Conservation (phyloP, 2,329 filamentous ascomycete species). For the Rosellinia necatrix region DNA sequence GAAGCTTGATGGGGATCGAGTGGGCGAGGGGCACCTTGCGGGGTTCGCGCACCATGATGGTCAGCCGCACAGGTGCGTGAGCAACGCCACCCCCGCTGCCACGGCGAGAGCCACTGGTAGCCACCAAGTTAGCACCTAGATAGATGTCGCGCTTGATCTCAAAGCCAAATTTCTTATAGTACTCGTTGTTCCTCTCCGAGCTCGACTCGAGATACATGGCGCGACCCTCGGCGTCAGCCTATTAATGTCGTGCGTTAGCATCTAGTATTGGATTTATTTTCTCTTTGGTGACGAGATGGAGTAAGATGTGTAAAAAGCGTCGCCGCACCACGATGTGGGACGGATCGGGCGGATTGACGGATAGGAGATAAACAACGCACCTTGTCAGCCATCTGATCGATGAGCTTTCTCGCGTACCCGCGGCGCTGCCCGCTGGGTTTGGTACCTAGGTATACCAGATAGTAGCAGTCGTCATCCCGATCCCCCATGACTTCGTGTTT, state of each 20-base stretch:
- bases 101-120: constrained; percentile 9
- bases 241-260: constrained; percentile 8
- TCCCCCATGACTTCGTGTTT: constrained; percentile 71
- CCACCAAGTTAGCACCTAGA: constrained; percentile 45
- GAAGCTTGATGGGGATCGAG: constrained; percentile 44
- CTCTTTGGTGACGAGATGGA: neutral
- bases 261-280: neutral
- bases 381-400: constrained; percentile 69
- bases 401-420: constrained; percentile 73
- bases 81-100: constrained; percentile 6
- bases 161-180: constrained; percentile 80
- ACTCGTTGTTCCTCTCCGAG: constrained; percentile 67
- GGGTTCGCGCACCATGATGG: constrained; percentile 83
- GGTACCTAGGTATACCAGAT: constrained; percentile 83
- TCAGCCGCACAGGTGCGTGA: constrained; percentile 63
- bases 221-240: constrained; percentile 71
- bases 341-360: no score
- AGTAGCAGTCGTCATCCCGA: constrained; percentile 72
- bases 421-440: constrained; percentile 71
- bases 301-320: neutral
- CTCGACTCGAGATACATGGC: constrained; percentile 81
- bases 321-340: constrained; percentile 2
- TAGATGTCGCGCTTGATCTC: constrained; percentile 65
- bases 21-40: constrained; percentile 41
- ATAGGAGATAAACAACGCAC: constrained; percentile 47